Evolutionary conservation across 2,329 filamentous ascomycete genomes (phyloP), one percentile per base, ranked within the genome.

Genomic region (Aspergillus sclerotialis): DNA sequence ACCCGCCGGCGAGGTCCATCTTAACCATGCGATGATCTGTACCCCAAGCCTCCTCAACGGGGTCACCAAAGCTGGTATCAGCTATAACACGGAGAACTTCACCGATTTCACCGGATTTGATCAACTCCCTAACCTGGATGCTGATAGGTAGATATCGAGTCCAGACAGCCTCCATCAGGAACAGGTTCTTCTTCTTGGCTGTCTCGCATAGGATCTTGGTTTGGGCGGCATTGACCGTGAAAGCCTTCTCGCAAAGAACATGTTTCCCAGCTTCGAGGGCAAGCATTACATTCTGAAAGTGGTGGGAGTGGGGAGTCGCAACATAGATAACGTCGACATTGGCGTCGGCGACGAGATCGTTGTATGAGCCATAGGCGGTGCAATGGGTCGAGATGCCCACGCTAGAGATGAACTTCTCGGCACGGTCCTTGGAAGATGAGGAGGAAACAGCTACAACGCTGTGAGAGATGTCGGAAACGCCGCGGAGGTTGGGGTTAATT

Each of bases 251-350:
- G 61, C 87, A 94, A 21, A 94, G 75, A 18, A 94, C 86, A 51
- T 90, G 75, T 71, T 94, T 94, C 52, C 85, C 84, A 6, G 83
- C 84, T 46, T 85, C 75, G 25, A 94, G 71, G 28, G 80, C 83
- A n/a, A 93, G 74, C 76, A 88, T 85, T 44, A 78, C 76, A 64
- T 94, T 90, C 60, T 93, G 86, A 68, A 89, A 94, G 68, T 94
- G 88, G 61, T 94, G 88, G 50, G 84, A 89, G 67, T 94, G 88
- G 11, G 88, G 88, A 4, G 88, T 94, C 15, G 86, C 87, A 36
- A 94, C 77, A 61, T 94, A 94, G 64, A 94, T 65, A 49, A 93
- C 84, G 60, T 94, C 84, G 46, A 94, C 75, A 50, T 85, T 75
- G 5, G 81, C 68, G 56, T 94, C 85, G 32, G 75, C 73, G 16